A percentile compares a stretch with the other conserved stretches of the same genome.
phyloP scores from a whole-genome alignment of 1,284 basidiomycete genomes.

The Tremellales sp. region DNA sequence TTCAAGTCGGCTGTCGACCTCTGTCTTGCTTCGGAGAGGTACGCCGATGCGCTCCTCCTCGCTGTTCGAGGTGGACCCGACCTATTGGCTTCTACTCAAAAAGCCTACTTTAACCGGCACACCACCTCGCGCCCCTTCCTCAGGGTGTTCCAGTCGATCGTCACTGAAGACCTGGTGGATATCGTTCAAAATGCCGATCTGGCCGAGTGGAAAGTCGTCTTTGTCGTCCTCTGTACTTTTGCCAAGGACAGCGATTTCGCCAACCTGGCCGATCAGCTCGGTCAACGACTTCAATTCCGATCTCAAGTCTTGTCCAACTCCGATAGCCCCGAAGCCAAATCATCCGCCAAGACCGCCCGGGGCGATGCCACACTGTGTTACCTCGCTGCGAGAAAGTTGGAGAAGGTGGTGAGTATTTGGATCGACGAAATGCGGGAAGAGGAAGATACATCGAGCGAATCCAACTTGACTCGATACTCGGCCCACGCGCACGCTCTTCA shows the following conservation, averaged over 20 bases:
- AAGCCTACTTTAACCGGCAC: slow-evolving; percentile 84
- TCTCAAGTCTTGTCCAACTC: slow-evolving; percentile 59
- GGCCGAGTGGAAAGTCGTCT: slow-evolving; percentile 93
- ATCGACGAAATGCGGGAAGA: slow-evolving; percentile 86
- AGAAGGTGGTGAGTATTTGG: slow-evolving; percentile 90
- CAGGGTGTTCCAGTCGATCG: slow-evolving; percentile 91
- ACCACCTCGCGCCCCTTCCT: slow-evolving; percentile 79
- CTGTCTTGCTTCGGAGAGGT: slow-evolving; percentile 83
- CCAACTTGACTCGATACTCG: slow-evolving; percentile 62
- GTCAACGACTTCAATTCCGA: slow-evolving; percentile 82
- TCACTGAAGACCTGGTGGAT: slow-evolving; percentile 85
- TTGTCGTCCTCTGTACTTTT: slow-evolving; percentile 95
- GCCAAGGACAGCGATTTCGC: slow-evolving; percentile 81
- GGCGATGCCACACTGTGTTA: slow-evolving; percentile 91
- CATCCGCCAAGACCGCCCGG: slow-evolving; percentile 59
- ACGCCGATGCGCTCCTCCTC: slow-evolving; percentile 89
- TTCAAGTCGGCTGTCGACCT: slow-evolving; percentile 89
- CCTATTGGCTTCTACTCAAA: slow-evolving; percentile 84
- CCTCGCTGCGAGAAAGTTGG: slow-evolving; percentile 83
- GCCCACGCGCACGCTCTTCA: slow-evolving; percentile 86
- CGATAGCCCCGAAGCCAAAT: slow-evolving; percentile 50
- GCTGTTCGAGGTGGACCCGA: slow-evolving; percentile 87
- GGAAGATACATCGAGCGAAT: slow-evolving; percentile 53
- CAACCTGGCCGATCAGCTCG: slow-evolving; percentile 83
- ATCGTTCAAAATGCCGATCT: slow-evolving; percentile 95